Conservation (phyloP, 2,329 filamentous ascomycete species). For the Cercospora zeina region DNA sequence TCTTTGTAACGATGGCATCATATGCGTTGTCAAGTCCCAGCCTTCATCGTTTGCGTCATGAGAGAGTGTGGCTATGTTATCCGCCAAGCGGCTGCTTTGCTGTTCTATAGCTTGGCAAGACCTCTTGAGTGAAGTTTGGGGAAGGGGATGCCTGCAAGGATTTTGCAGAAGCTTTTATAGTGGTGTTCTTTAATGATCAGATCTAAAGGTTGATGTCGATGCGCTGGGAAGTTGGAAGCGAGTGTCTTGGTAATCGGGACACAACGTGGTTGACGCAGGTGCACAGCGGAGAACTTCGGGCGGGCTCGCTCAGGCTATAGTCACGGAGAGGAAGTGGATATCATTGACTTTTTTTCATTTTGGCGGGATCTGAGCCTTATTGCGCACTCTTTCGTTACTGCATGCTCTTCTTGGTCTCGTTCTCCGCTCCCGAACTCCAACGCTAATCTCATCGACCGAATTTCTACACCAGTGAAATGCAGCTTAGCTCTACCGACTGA, state of each 20-base stretch:
- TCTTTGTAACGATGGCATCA: background rate
- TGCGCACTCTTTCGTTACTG: background rate
- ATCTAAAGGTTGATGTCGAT: background rate
- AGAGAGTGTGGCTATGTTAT: background rate
- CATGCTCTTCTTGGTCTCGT: background rate
- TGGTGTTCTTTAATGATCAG: background rate
- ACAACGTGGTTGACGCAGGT: background rate
- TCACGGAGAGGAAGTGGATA: background rate
- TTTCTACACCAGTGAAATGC: background rate
- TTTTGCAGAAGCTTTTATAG: background rate
- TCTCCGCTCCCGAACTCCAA: background rate
- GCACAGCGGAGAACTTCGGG: background rate
- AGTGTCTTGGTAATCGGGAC: background rate
- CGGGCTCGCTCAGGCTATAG: background rate
- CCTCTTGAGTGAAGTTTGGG: background rate
- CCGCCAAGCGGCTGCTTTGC: conserved; percentile 10
- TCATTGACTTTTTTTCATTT: background rate
- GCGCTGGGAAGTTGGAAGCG: background rate
- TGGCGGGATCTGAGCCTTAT: background rate
- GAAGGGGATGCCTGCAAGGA: background rate
- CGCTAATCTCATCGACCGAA: conserved; percentile 12
- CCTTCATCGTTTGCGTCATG: background rate
- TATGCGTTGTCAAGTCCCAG: background rate
- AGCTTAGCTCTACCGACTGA: background rate
- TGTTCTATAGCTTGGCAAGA: conserved; percentile 2